Percentiles rank a stretch among this genome's conserved stretches.
Evolutionary conservation across 2,329 filamentous ascomycete species (phyloP).

Genomic region (Plectosphaerella plurivora): DNA sequence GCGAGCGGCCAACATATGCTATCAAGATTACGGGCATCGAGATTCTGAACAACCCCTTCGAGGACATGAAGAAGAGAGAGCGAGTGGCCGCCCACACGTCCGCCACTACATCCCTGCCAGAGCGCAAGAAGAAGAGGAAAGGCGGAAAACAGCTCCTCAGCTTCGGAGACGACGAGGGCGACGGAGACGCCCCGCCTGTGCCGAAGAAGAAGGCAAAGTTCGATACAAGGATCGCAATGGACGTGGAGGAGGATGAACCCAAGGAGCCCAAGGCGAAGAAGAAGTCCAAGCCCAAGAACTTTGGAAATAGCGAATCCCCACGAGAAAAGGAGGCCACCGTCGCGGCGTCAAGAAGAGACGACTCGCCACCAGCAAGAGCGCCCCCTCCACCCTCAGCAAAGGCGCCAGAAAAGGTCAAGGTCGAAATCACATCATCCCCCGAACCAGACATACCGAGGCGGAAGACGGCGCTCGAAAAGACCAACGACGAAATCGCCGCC

Average conservation of each 20-base stretch:
- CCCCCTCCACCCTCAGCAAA: slow-evolving; percentile 1
- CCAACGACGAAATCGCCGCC: slow-evolving; percentile 76
- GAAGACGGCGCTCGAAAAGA: slow-evolving; percentile 58
- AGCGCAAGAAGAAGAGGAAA: slow-evolving; percentile 66
- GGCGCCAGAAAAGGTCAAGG: background rate
- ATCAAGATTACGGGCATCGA: slow-evolving; percentile 72
- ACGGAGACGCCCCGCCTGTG: slow-evolving; percentile 45
- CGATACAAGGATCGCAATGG: slow-evolving; percentile 69
- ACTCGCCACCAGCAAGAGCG: slow-evolving; percentile 19
- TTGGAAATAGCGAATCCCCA: background rate
- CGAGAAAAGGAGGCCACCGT: background rate
- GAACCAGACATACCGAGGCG: slow-evolving; percentile 25
- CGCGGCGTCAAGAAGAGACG: slow-evolving; percentile 11
- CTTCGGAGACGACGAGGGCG: slow-evolving; percentile 69
- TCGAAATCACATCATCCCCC: slow-evolving; percentile 21
- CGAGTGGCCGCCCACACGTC: slow-evolving; percentile 47
- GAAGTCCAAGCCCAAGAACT: slow-evolving; percentile 10
- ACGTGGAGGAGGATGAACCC: slow-evolving; percentile 39
- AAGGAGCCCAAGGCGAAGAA: slow-evolving; percentile 25
- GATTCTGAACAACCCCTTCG: slow-evolving; percentile 76
- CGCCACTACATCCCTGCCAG: slow-evolving; percentile 36
- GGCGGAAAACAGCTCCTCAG: slow-evolving; percentile 72
- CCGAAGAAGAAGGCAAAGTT: slow-evolving; percentile 73
- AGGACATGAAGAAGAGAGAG: slow-evolving; percentile 70
- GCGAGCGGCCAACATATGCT: slow-evolving; percentile 81